These are phyloP conservation scores for Tricholoma bakamatsutake DNA, from an alignment of 768 basidiomycete species.

Conservation along the genomic window DNA sequence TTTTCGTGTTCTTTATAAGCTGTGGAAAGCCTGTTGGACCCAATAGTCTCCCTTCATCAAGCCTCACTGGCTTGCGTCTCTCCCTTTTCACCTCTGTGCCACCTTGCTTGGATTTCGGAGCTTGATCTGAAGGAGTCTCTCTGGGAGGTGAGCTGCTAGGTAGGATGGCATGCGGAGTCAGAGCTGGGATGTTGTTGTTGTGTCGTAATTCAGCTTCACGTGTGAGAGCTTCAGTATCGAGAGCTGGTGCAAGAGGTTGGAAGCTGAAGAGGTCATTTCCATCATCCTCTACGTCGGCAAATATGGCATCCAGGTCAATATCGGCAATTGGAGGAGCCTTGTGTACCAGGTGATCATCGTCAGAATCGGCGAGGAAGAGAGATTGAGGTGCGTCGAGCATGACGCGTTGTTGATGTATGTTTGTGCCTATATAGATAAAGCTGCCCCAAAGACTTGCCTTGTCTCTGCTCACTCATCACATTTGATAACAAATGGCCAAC, in stretches of 20 bases:
- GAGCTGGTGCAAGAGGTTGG: conserved; percentile 40
- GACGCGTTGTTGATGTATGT: conserved; percentile 39
- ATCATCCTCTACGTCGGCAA: conserved; percentile 30
- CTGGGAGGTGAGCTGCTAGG: conserved; percentile 46
- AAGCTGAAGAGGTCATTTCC: conserved; percentile 31
- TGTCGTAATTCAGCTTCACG: conserved; percentile 50
- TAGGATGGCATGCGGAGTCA: conserved; percentile 41
- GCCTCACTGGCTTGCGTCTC: conserved; percentile 45
- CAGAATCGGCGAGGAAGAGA: conserved; percentile 58
- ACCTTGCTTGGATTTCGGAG: conserved; percentile 22
- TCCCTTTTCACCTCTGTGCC: conserved; percentile 32
- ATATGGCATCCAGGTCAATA: conserved; percentile 41
- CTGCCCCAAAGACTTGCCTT: neutral
- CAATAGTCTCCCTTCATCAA: conserved; percentile 75
- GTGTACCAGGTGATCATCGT: conserved; percentile 36
- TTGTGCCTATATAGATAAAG: conserved; percentile 22
- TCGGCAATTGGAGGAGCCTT: conserved; percentile 41
- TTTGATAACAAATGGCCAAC: conserved; percentile 16
- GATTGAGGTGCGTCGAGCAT: conserved; percentile 31
- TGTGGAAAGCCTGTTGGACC: conserved; percentile 74
- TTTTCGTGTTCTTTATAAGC: conserved; percentile 69
- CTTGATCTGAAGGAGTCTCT: conserved; percentile 23
- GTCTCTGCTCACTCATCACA: conserved; percentile 1
- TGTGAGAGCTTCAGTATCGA: conserved; percentile 49
- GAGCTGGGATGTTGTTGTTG: conserved; percentile 23